Conservation (phyloP, 257 asterid genomes). For the Nicotiana tomentosiformis region DNA sequence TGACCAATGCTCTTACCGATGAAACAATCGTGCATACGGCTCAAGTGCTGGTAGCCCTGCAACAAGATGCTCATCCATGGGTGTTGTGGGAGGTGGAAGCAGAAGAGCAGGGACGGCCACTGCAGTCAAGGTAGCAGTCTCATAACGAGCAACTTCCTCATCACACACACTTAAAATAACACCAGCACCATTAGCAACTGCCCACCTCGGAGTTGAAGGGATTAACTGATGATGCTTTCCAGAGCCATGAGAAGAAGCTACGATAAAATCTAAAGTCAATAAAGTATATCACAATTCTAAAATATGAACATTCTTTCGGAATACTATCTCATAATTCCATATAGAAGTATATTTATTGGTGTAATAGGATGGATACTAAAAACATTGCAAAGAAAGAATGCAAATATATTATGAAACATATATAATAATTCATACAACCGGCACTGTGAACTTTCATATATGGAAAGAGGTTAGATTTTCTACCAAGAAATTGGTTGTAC, state of each 20-base stretch:
- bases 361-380: not conserved
- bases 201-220: conserved; percentile 99
- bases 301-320: not conserved
- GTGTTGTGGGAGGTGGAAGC: conserved; percentile 97
- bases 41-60: conserved; percentile 99
- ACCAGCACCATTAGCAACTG: conserved; percentile 99
- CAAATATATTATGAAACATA: not conserved
- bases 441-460: not conserved
- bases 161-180: conserved; percentile 98
- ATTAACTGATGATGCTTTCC: conserved; percentile 98
- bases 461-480: not conserved
- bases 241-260: conserved; percentile 95
- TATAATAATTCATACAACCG: not conserved
- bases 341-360: not conserved
- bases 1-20: conserved; percentile 38
- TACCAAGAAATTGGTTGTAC: not conserved
- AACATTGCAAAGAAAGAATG: not conserved
- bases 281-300: conserved; percentile 3
- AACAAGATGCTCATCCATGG: conserved; percentile 99
- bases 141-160: conserved; percentile 96
- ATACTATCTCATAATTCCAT: not conserved
- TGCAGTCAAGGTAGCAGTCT: conserved; percentile 93
- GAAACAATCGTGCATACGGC: conserved; percentile 96
- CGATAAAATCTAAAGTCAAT: conserved; percentile 13
- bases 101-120: conserved; percentile 98